Evolutionary conservation across 2,329 filamentous ascomycete genomes (phyloP).

Genomic region (Macrophomina tecta): DNA sequence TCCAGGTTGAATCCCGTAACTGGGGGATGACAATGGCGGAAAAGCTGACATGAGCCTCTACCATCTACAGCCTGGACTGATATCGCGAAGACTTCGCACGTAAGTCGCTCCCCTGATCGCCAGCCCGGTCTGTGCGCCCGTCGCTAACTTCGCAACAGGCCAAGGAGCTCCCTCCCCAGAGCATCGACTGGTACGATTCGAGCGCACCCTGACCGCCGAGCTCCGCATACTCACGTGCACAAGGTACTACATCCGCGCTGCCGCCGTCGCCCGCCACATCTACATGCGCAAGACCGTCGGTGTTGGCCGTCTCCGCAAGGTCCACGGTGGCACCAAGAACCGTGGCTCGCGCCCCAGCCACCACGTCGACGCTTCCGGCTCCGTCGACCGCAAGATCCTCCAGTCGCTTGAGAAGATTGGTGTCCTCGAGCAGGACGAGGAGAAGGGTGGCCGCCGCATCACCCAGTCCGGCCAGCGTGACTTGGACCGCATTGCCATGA

Average conservation of each 20-base stretch:
- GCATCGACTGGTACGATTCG: constrained; percentile 90
- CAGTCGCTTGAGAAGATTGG: constrained; percentile 99
- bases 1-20: constrained; percentile 61
- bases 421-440: constrained; percentile 96
- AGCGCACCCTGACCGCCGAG: background rate
- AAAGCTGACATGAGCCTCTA: constrained; percentile 47
- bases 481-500: constrained; percentile 77
- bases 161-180: constrained; percentile 97
- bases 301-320: constrained; percentile 96
- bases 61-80: constrained; percentile 90
- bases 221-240: background rate
- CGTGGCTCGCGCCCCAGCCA: constrained; percentile 87
- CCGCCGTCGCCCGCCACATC: constrained; percentile 95
- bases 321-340: constrained; percentile 93
- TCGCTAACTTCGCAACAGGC: constrained; percentile 57
- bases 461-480: constrained; percentile 98
- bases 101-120: constrained; percentile 27
- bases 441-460: constrained; percentile 98
- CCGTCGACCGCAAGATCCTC: constrained; percentile 96
- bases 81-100: constrained; percentile 83
- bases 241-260: constrained; percentile 81
- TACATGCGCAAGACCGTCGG: constrained; percentile 99
- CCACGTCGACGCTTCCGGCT: constrained; percentile 94
- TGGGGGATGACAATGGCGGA: constrained; percentile 49
- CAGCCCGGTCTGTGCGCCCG: background rate